Percentiles rank a stretch among this genome's conserved stretches.
Conservation (phyloP, 2,329 filamentous ascomycete genomes). For the Claviceps monticola region DNA sequence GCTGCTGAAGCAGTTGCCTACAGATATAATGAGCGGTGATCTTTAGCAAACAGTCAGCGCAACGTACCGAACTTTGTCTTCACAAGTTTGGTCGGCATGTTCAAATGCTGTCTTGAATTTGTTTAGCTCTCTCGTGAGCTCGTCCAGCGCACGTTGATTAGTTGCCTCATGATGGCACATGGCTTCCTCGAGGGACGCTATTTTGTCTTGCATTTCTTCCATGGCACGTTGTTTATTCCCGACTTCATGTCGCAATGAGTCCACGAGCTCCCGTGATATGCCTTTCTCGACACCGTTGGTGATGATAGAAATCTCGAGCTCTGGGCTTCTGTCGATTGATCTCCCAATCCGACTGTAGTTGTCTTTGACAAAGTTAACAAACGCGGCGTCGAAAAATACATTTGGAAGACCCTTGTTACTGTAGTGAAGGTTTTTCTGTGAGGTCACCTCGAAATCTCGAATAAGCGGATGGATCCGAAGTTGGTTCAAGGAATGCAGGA, state of each 20-base stretch:
- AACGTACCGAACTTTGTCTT: slow-evolving; percentile 38
- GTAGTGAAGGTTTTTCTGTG: slow-evolving; percentile 47
- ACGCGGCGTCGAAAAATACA: slow-evolving; percentile 72
- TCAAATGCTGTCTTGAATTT: slow-evolving; percentile 19
- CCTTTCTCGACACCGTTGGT: slow-evolving; percentile 73
- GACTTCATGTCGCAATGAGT: slow-evolving; percentile 65
- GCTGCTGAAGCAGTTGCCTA: slow-evolving; percentile 12
- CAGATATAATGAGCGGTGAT: neutral
- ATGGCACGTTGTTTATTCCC: slow-evolving; percentile 51
- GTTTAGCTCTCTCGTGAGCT: slow-evolving; percentile 16
- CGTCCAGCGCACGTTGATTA: slow-evolving; percentile 52
- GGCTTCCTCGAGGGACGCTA: slow-evolving; percentile 34
- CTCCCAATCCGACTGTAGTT: slow-evolving; percentile 78
- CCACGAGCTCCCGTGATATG: slow-evolving; percentile 85
- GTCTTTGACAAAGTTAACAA: slow-evolving; percentile 91
- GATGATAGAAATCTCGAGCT: slow-evolving; percentile 69
- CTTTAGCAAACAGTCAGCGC: neutral
- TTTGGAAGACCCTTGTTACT: slow-evolving; percentile 47
- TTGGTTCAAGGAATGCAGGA: slow-evolving; percentile 66
- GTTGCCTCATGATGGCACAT: slow-evolving; percentile 62
- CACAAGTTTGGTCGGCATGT: slow-evolving; percentile 13
- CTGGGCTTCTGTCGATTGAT: slow-evolving; percentile 83
- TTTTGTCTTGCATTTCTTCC: slow-evolving; percentile 31
- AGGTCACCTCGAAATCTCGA: slow-evolving; percentile 78
- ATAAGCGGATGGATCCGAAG: slow-evolving; percentile 66